Conservation (phyloP, 768 basidiomycete species). For the Asterophora lycoperdoides region DNA sequence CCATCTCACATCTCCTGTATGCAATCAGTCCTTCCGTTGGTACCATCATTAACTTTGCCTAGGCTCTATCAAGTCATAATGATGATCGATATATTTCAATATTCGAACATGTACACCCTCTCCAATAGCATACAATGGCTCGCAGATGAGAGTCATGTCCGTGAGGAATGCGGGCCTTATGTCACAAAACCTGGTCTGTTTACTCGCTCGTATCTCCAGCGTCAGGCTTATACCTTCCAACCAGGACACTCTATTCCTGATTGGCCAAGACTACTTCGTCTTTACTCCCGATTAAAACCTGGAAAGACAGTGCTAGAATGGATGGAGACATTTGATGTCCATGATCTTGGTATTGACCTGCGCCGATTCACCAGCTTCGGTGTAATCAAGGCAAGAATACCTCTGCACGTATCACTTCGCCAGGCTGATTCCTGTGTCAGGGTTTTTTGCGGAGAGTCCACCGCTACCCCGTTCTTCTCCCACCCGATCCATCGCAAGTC, state of each 20-base stretch:
- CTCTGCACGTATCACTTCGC: neutral
- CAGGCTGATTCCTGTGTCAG: slow-evolving; percentile 28
- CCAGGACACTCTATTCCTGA: slow-evolving; percentile 61
- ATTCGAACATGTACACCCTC: slow-evolving; percentile 94
- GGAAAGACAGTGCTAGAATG: slow-evolving; percentile 84
- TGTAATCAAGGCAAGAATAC: slow-evolving; percentile 79
- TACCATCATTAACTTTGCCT: slow-evolving; percentile 7
- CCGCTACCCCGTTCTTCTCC: slow-evolving; percentile 80
- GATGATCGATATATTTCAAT: slow-evolving; percentile 96
- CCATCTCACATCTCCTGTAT: slow-evolving; percentile 89
- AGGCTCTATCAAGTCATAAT: slow-evolving; percentile 97
- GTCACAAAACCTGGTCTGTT: slow-evolving; percentile 69
- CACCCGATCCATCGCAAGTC: slow-evolving; percentile 29
- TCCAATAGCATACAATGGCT: slow-evolving; percentile 85
- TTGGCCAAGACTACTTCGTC: slow-evolving; percentile 82
- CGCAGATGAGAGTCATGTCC: slow-evolving; percentile 78
- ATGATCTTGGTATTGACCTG: slow-evolving; percentile 76
- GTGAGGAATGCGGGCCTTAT: slow-evolving; percentile 89
- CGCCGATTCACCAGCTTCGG: slow-evolving; percentile 96
- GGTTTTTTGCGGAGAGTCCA: slow-evolving; percentile 92
- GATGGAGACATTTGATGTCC: slow-evolving; percentile 75
- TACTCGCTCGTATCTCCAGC: neutral
- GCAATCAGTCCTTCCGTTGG: slow-evolving; percentile 18
- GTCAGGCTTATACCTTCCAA: neutral
- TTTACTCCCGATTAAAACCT: slow-evolving; percentile 83